Conservation (phyloP, 352 stramenopile genomes). For the Pelagophyceae sp. region DNA sequence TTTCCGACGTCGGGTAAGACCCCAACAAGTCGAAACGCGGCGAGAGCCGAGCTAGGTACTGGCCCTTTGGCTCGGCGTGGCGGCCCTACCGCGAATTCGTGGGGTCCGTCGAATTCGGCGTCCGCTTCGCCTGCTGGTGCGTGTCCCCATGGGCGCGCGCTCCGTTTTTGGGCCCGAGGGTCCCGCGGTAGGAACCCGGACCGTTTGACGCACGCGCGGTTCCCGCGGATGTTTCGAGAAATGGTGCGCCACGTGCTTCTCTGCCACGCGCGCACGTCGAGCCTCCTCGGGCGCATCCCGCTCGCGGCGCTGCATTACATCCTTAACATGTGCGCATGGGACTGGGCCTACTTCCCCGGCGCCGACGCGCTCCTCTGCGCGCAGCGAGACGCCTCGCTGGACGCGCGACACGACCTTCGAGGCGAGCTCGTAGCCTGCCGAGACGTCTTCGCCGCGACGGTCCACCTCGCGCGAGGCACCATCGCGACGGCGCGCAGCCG, state of each 20-base stretch:
- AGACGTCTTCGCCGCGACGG: too few species aligned
- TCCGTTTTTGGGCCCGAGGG: too few species aligned
- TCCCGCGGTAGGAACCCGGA: too few species aligned
- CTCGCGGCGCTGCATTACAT: slow-evolving; percentile 62
- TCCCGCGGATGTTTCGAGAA: slow-evolving; percentile 42
- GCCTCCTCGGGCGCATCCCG: slow-evolving; percentile 43
- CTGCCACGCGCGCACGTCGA: slow-evolving; percentile 44
- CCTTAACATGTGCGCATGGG: slow-evolving; percentile 63
- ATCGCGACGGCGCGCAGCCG: too few species aligned
- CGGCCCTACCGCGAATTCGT: slow-evolving; percentile 34
- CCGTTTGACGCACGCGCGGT: slow-evolving; percentile 30
- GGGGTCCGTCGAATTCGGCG: slow-evolving; percentile 25
- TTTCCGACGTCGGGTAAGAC: slow-evolving; percentile 7
- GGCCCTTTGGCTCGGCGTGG: slow-evolving; percentile 25
- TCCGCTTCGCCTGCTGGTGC: slow-evolving; percentile 31
- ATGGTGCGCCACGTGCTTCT: slow-evolving; percentile 39
- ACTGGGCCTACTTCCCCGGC: slow-evolving; percentile 62
- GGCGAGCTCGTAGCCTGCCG: too few species aligned
- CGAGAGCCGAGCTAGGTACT: too few species aligned
- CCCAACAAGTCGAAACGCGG: too few species aligned
- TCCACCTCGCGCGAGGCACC: too few species aligned
- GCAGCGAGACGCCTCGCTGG: too few species aligned
- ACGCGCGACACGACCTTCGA: too few species aligned
- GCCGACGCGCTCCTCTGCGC: too few species aligned
- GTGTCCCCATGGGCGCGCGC: too few species aligned